A percentile compares a stretch with the other conserved stretches of the same genome.
These are phyloP conservation scores for Paecilomyces fulvus DNA, from an alignment of 2,329 filamentous ascomycete genomes.

Conservation along the genomic window DNA sequence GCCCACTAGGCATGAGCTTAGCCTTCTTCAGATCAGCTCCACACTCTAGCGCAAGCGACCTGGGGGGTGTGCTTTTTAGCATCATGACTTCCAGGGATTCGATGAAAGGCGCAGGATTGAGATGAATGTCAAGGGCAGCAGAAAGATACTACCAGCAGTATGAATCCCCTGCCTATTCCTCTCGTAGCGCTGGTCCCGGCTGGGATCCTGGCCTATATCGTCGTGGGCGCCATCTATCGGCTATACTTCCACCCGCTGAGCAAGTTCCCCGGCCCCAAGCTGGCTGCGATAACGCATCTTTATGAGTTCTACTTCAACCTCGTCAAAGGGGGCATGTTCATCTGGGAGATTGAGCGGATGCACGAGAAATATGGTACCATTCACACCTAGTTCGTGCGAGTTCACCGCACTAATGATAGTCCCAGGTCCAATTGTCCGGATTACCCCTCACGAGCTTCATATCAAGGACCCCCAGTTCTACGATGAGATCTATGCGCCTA, in stretches of 20 bases:
- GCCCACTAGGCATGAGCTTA: neutral
- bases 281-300: conserved; percentile 22
- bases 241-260: conserved; percentile 26
- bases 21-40: neutral
- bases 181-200: neutral
- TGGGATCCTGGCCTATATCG: conserved; percentile 1
- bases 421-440: conserved; percentile 25
- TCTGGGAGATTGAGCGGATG: conserved; percentile 25
- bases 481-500: conserved; percentile 22
- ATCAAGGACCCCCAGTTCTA: conserved; percentile 27
- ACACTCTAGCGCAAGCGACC: neutral
- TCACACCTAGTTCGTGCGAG: neutral
- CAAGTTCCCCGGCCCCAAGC: conserved; percentile 21
- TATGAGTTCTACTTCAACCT: conserved; percentile 31
- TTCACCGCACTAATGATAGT: neutral
- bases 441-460: conserved; percentile 26
- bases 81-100: neutral
- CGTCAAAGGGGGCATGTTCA: conserved; percentile 20
- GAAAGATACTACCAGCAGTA: neutral
- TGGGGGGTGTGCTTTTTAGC: neutral
- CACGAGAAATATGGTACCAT: conserved; percentile 22
- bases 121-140: neutral
- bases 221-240: conserved; percentile 16
- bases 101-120: too few species aligned
- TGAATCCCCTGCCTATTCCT: neutral